phyloP scores from a whole-genome alignment of 106 monocot species.

The Phalaenopsis equestris region DNA sequence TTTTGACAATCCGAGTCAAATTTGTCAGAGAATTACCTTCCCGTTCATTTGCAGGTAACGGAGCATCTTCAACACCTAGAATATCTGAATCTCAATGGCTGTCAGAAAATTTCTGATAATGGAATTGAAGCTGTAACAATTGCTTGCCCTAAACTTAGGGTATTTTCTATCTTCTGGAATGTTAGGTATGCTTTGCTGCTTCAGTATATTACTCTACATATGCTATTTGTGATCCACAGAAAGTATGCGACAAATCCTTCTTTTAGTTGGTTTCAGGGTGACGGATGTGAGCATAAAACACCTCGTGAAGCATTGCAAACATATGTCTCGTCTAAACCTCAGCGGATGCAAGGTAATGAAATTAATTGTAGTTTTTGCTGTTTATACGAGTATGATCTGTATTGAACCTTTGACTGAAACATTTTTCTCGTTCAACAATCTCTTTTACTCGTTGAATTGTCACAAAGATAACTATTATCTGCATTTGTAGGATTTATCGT shows the following conservation, averaged over 20 bases:
- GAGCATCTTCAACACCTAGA: conserved; percentile 38
- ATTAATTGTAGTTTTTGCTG: neutral
- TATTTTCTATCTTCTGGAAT: conserved; percentile 87
- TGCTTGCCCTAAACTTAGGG: conserved; percentile 50
- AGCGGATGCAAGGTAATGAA: conserved; percentile 90
- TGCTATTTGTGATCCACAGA: neutral
- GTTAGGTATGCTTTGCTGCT: conserved; percentile 44
- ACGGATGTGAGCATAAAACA: conserved; percentile 52
- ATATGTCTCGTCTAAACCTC: conserved; percentile 61
- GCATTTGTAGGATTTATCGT: neutral
- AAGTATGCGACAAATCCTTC: neutral
- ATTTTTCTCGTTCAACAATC: neutral
- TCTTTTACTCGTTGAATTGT: neutral
- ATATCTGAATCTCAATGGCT: conserved; percentile 77
- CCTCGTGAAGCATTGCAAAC: conserved; percentile 50
- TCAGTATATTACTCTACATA: neutral
- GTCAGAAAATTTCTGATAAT: conserved; percentile 80
- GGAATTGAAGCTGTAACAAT: conserved; percentile 77
- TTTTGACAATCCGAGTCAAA: too few relatives aligned
- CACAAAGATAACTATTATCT: neutral
- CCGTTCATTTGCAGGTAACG: conserved; percentile 21
- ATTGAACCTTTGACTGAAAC: neutral
- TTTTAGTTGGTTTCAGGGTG: conserved; percentile 36
- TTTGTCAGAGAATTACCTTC: neutral
- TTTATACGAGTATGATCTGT: neutral